phyloP scores from a whole-genome alignment of 768 basidiomycete species.

The Daedaleopsis sinensis region DNA sequence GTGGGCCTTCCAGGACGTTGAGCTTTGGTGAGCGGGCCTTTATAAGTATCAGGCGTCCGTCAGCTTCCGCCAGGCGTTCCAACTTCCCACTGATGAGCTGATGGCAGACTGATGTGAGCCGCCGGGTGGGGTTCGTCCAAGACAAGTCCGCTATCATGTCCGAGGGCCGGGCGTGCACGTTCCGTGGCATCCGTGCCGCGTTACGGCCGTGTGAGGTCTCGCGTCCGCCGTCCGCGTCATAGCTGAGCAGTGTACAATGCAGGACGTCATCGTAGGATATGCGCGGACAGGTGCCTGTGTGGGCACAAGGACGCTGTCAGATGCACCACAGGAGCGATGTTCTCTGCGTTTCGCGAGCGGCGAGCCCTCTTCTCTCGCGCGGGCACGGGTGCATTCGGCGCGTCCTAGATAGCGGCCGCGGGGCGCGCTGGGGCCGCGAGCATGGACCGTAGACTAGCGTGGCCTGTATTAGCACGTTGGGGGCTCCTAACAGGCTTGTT shows the following conservation, averaged over 20 bases:
- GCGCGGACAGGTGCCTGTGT: constrained; percentile 6
- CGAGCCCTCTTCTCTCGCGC: constrained; percentile 1
- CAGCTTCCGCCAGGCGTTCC: background rate
- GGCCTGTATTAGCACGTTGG: constrained; percentile 6
- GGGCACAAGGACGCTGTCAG: background rate
- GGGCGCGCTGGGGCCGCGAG: background rate
- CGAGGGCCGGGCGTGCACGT: too few species aligned
- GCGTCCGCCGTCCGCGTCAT: constrained; percentile 9
- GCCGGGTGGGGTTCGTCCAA: background rate
- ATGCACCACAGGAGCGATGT: background rate
- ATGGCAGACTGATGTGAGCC: constrained; percentile 2
- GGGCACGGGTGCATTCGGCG: background rate
- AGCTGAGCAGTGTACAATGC: background rate
- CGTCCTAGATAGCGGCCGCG: constrained; percentile 2
- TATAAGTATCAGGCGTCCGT: constrained; percentile 5
- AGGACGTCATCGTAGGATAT: constrained; percentile 9
- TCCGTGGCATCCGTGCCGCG: too few species aligned
- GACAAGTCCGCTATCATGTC: background rate
- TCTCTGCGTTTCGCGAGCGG: background rate
- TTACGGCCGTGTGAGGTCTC: background rate
- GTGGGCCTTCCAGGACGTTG: constrained; percentile 3
- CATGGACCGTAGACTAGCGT: background rate
- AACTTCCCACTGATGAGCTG: background rate
- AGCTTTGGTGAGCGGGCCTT: background rate
- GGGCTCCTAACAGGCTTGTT: constrained; percentile 7